Conservation (phyloP, 78 protist species). For the Isochrysis galbana region DNA sequence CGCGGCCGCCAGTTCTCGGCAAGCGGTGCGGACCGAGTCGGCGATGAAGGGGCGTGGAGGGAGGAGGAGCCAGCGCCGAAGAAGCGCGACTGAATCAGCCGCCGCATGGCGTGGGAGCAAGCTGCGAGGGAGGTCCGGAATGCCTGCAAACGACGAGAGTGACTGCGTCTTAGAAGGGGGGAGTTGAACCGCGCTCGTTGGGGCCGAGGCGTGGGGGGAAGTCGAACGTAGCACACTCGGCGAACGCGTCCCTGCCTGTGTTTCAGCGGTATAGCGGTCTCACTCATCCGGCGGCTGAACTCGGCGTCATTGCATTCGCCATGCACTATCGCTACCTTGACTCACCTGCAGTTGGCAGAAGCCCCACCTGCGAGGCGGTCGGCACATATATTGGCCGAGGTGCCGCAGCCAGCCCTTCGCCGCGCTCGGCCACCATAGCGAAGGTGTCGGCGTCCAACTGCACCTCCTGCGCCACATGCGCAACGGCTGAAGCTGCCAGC, state of each 20-base stretch:
- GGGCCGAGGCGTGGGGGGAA: too few species aligned
- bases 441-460: background rate
- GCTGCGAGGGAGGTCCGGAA: background rate
- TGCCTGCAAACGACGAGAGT: background rate
- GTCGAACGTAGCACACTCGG: too few species aligned
- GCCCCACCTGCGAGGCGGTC: background rate
- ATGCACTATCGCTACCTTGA: too few species aligned
- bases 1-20: background rate
- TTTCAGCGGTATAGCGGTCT: too few species aligned
- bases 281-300: too few species aligned
- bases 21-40: background rate
- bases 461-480: background rate
- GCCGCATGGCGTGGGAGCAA: background rate
- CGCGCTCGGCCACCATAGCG: background rate
- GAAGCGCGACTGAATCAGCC: background rate
- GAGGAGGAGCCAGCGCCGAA: background rate
- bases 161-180: background rate
- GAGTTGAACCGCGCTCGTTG: too few species aligned
- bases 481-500: background rate
- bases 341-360: background rate
- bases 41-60: background rate
- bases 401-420: background rate
- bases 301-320: too few species aligned
- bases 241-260: too few species aligned
- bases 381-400: background rate